Base-by-base conservation (phyloP, 2,329 filamentous ascomycete species). In the Epichloe hybrida region DNA sequence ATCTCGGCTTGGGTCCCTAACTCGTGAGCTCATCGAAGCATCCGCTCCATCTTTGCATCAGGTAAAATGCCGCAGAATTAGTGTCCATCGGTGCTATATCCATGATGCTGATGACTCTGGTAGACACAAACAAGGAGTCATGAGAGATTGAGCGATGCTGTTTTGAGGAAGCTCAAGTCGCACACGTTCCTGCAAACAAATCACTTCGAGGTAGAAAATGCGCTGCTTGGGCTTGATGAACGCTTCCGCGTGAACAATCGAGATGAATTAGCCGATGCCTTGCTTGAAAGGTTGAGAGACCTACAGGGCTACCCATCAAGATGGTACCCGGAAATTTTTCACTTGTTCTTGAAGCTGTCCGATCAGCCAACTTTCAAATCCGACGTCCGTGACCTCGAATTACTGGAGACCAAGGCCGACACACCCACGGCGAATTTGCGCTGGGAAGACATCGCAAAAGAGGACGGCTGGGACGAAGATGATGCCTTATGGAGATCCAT, bases 171-270 rank as follows among this genome's bases (percentile, higher is more conserved):
- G 45, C 63, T 84, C 37, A 76, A 75, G 47, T 67, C 75, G 35
- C 72, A 81, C 56, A 76, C 66, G 45, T 80, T 78, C 62, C 70
- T 77, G 36, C 77, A 84, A 38, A 87, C 83, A 1, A 87, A 91
- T 60, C 84, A 87, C 57, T 90, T 90, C 61, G 81, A 86, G 43
- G 78, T 90, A 20, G 70, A 76, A 39, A 75, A 75, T 38, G 75
- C 74, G 37, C 72, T 91, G 2, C 72, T 80, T 46, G 86, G 86
- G 1, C 72, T 96, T 3, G 83, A 90, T 57, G 93, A 97, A 69
- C 89, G 91, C 58, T 93, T 96, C 59, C 78, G 81, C 35, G 76
- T 97, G 50, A 75, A 88, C 46, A 83, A 86, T 61, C 81, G 86
- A 54, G 90, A 96, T 59, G 80, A 80, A 39, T 70, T 96, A 27